A percentile compares a stretch with the other conserved stretches of the same genome.
phyloP scores from a whole-genome alignment of 306 rosid species.

The Spatholobus suberectus region DNA sequence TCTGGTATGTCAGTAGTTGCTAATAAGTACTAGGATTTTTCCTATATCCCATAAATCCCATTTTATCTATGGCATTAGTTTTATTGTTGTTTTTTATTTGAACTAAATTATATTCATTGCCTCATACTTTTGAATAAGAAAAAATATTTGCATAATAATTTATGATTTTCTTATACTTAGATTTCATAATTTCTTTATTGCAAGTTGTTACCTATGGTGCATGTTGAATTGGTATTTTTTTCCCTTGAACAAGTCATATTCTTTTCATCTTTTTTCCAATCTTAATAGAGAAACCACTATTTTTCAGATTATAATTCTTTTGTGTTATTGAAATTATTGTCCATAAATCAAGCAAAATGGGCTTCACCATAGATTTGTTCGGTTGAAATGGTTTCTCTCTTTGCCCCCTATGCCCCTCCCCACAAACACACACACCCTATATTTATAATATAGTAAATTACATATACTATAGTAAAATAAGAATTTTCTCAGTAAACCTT shows the following conservation, averaged over 20 bases:
- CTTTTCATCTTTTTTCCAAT: background rate
- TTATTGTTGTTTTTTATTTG: background rate
- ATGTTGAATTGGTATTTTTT: background rate
- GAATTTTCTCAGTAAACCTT: background rate
- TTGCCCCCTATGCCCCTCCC: background rate
- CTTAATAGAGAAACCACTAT: background rate
- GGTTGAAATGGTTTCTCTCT: too few species aligned
- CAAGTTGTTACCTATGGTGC: background rate
- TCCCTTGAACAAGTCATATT: background rate
- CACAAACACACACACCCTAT: background rate
- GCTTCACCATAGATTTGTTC: too few species aligned
- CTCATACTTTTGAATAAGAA: background rate
- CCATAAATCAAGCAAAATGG: too few species aligned
- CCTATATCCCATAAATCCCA: background rate
- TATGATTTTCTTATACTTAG: background rate
- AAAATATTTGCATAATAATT: background rate
- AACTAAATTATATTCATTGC: background rate
- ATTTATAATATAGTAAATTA: background rate
- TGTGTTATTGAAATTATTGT: background rate
- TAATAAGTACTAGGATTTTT: conserved; percentile 21
- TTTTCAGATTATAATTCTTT: background rate
- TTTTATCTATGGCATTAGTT: conserved; percentile 11
- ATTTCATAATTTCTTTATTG: conserved; percentile 19
- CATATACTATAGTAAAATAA: background rate
- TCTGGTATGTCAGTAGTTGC: conserved; percentile 53